phyloP scores from a whole-genome alignment of 495 filamentous ascomycete species.

The Aspergillus ostianus region DNA sequence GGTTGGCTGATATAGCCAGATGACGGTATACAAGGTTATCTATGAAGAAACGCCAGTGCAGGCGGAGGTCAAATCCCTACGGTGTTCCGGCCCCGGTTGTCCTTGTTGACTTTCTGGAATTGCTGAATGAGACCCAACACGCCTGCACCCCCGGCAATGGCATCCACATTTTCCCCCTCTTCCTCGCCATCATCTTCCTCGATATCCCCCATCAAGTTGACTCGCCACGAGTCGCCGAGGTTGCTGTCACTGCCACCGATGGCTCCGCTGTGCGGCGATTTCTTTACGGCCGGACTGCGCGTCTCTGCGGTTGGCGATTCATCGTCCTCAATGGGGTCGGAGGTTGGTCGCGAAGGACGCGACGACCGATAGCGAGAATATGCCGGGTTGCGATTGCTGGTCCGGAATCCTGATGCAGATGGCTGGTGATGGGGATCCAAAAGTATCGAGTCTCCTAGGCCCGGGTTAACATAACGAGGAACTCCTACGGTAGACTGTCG shows the following conservation, averaged over 20 bases:
- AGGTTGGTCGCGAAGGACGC: constrained; percentile 31
- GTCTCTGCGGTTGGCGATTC: constrained; percentile 29
- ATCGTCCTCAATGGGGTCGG: constrained; percentile 44
- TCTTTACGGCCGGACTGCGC: constrained; percentile 22
- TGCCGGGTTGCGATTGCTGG: constrained; percentile 37
- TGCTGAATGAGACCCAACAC: constrained; percentile 88
- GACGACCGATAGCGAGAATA: constrained; percentile 53
- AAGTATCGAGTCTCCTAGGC: constrained; percentile 58
- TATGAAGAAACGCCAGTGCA: not conserved
- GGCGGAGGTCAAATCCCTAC: constrained; percentile 32
- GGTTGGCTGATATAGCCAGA: not conserved
- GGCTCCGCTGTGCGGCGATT: constrained; percentile 31
- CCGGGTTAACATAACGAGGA: constrained; percentile 28
- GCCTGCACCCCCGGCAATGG: constrained; percentile 46
- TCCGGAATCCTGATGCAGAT: constrained; percentile 51
- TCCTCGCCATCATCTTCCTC: constrained; percentile 47
- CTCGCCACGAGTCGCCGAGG: constrained; percentile 64
- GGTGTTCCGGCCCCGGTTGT: constrained; percentile 47
- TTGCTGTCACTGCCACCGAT: constrained; percentile 53
- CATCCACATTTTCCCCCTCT: constrained; percentile 50
- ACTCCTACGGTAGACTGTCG: constrained; percentile 36
- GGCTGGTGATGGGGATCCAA: constrained; percentile 88
- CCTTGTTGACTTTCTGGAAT: constrained; percentile 81
- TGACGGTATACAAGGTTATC: not conserved
- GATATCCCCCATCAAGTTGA: constrained; percentile 49